Conservation (phyloP, 768 basidiomycete genomes). For the Amanita exitialis region DNA sequence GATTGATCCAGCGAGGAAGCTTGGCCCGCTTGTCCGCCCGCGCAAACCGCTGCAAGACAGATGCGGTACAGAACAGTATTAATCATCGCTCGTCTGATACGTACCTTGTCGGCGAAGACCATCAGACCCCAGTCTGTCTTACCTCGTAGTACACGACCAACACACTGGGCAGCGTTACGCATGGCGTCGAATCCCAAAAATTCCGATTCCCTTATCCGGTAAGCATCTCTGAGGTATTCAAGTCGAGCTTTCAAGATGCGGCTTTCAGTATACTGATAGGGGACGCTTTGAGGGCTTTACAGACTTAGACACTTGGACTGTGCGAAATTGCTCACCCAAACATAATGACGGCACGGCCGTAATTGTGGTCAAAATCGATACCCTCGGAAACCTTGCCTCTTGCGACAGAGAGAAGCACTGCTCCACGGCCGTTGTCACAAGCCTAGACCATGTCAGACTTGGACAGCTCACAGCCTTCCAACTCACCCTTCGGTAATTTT, state of each 20-base stretch:
- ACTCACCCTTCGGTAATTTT: constrained; percentile 88
- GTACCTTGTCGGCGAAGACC: constrained; percentile 97
- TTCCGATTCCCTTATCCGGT: constrained; percentile 96
- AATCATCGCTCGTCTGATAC: constrained; percentile 3
- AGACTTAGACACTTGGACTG: constrained; percentile 8
- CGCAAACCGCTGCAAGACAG: constrained; percentile 62
- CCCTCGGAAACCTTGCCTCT: constrained; percentile 99
- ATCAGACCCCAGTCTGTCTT: constrained; percentile 99
- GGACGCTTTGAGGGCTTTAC: constrained; percentile 45
- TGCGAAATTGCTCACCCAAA: constrained; percentile 60
- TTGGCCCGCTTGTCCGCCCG: constrained; percentile 91
- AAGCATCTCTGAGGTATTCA: constrained; percentile 96
- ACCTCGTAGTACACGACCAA: constrained; percentile 92
- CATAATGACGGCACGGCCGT: constrained; percentile 98
- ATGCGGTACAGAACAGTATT: neutral
- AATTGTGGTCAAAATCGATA: constrained; percentile 99
- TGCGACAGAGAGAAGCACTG: constrained; percentile 92
- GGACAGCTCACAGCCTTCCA: neutral
- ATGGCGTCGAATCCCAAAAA: constrained; percentile 99
- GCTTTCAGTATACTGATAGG: constrained; percentile 97
- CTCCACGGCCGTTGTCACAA: constrained; percentile 96
- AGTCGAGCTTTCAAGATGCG: constrained; percentile 94
- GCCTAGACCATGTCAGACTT: constrained; percentile 42
- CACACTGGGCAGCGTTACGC: constrained; percentile 98
- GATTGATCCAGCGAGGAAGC: constrained; percentile 97